Base-by-base conservation (phyloP, 1,284 basidiomycete species). In the Thelephora terrestris region DNA sequence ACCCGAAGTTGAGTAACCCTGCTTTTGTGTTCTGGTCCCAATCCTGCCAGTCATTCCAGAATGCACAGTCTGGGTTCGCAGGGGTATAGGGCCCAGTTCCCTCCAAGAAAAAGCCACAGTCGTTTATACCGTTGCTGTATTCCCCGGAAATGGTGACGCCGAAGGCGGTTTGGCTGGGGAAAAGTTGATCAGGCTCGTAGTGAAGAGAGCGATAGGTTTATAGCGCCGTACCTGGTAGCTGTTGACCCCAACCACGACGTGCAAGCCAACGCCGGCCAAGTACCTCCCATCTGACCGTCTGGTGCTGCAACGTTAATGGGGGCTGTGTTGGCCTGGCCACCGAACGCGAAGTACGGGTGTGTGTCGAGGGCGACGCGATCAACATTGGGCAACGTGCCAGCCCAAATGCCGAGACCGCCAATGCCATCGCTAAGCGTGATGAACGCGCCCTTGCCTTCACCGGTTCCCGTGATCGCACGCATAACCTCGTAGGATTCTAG, bases 1-100 rank as follows among this genome's bases (percentile, higher is more conserved):
- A 60, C 12, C 78, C 74, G 57, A 85, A 81, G 42, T 69, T 61
- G 55, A 65, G 63, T 24, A 89, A 57, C 10, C 78, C 80, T 21
- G 71, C 69, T 61, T 80, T 85, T 38, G 69, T 74, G 5, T 70
- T 65, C 42, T 67, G 63, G 53, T 73, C 71, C 81, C 82, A 91
- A 27, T 61, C 65, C 6, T 69, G 64, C 37, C 71, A 75, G 62
- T 89, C 76, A 54, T 74, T 67, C 77, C 79, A 87, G 40, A 65
- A 57, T 21, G 57, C 57, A 58, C 83, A 86, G 54, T 75, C 63
- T 35, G 74, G 78, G 17, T 70, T 73, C 52, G 75, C 79, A 49
- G 66, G 69, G 1, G 48, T 56, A 12, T 42, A 37, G 37, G 44
- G 45, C 43, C 48, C 50, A 38, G 77, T 71, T 39, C 71, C 73